A percentile compares a stretch with the other conserved stretches of the same genome.
Conservation (phyloP, 805 yeast genomes). For the Debaryomyces castellii region DNA sequence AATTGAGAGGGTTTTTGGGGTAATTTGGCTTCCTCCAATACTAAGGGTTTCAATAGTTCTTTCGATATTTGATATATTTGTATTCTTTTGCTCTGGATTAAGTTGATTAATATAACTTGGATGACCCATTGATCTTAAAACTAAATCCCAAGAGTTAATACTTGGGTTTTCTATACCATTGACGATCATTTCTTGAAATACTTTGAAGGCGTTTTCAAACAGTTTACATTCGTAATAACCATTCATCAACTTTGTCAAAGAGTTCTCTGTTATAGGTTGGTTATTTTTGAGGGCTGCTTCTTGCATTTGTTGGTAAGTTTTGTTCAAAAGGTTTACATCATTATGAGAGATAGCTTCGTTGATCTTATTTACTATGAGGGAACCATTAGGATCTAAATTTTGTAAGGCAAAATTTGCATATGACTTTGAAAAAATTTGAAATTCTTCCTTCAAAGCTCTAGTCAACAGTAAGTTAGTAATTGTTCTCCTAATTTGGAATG, state of each 20-base stretch:
- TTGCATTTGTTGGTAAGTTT: slow-evolving; percentile 23
- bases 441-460: slow-evolving; percentile 3
- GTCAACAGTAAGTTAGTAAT: slow-evolving; percentile 8
- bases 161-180: slow-evolving; percentile 40
- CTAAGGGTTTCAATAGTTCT: slow-evolving; percentile 30
- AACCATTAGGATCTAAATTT: slow-evolving; percentile 35
- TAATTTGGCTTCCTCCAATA: slow-evolving; percentile 32
- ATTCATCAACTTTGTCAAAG: slow-evolving; percentile 46
- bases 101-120: slow-evolving; percentile 24
- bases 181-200: slow-evolving; percentile 51
- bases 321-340: slow-evolving; percentile 18
- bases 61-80: slow-evolving; percentile 21
- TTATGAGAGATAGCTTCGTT: slow-evolving; percentile 17
- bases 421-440: slow-evolving; percentile 5
- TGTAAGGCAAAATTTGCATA: slow-evolving; percentile 14
- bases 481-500: slow-evolving; percentile 15
- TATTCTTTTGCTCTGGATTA: slow-evolving; percentile 27
- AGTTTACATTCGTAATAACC: slow-evolving; percentile 38
- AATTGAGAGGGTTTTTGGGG: slow-evolving; percentile 48
- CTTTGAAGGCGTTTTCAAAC: slow-evolving; percentile 36
- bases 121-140: slow-evolving; percentile 49
- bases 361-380: slow-evolving; percentile 19
- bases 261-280: slow-evolving; percentile 36
- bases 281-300: slow-evolving; percentile 22
- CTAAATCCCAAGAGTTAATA: slow-evolving; percentile 56